These are phyloP conservation scores for Dalbergia cultrata DNA, from an alignment of 306 rosid genomes.

Conservation along the genomic window DNA sequence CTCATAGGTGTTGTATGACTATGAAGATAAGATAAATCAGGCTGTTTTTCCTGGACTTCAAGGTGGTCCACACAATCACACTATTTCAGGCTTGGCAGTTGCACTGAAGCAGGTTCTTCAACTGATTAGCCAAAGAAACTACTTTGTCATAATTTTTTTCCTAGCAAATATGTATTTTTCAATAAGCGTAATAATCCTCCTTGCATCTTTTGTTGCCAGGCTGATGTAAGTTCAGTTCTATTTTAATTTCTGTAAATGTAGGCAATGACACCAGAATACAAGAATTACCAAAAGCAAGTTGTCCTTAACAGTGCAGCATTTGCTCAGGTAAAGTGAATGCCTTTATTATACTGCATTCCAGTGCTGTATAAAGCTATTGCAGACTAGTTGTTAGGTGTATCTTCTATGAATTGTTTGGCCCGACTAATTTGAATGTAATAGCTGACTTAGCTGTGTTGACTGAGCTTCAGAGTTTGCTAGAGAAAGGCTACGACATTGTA, in stretches of 20 bases:
- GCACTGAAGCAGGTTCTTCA: slow-evolving; percentile 88
- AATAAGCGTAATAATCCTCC: slow-evolving; percentile 22
- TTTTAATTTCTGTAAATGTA: slow-evolving; percentile 50
- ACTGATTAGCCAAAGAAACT: slow-evolving; percentile 34
- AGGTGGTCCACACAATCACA: slow-evolving; percentile 98
- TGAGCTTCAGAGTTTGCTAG: slow-evolving; percentile 83
- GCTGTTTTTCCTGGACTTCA: slow-evolving; percentile 98
- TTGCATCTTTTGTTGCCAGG: slow-evolving; percentile 43
- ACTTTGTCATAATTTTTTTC: slow-evolving; percentile 22
- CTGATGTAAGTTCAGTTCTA: slow-evolving; percentile 41
- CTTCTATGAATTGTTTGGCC: slow-evolving; percentile 33
- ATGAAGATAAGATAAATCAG: slow-evolving; percentile 85
- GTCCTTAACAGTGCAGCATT: slow-evolving; percentile 74
- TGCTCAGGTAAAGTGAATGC: slow-evolving; percentile 68
- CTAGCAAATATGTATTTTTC: slow-evolving; percentile 33
- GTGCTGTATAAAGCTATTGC: slow-evolving; percentile 16
- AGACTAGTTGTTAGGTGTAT: slow-evolving; percentile 18
- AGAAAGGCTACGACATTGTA: slow-evolving; percentile 85
- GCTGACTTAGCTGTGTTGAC: slow-evolving; percentile 44
- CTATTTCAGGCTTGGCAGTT: slow-evolving; percentile 86
- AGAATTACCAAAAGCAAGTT: slow-evolving; percentile 91
- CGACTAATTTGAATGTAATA: slow-evolving; percentile 30
- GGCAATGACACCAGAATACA: slow-evolving; percentile 89
- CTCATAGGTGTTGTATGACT: slow-evolving; percentile 75
- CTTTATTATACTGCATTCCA: not conserved